phyloP scores from a whole-genome alignment of 306 rosid species.

The Sesbania bispinosa region DNA sequence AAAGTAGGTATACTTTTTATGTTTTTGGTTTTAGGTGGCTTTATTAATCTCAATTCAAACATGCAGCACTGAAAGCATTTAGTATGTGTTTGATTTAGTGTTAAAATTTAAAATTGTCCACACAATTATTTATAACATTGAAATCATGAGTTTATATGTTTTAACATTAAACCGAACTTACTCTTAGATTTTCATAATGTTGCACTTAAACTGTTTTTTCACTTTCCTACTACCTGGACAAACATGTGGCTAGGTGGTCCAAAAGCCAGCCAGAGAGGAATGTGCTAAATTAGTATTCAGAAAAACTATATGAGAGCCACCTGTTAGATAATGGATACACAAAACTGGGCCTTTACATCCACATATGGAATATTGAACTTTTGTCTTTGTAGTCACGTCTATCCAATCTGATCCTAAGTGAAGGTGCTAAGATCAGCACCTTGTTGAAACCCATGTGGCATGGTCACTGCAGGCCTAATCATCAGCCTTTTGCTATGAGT shows the following conservation, averaged over 20 bases:
- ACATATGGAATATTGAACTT: slow-evolving; percentile 10
- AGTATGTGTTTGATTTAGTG: no score
- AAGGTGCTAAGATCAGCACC: slow-evolving; percentile 12
- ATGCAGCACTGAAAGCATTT: neutral
- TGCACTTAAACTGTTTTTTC: neutral
- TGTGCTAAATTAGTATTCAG: neutral
- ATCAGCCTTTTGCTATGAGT: slow-evolving; percentile 4
- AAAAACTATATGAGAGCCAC: neutral
- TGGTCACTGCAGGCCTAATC: slow-evolving; percentile 1
- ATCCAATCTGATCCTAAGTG: slow-evolving; percentile 29
- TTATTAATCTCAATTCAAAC: neutral
- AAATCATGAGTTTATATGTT: no score
- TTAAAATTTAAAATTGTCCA: no score
- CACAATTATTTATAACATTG: no score
- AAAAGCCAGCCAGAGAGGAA: slow-evolving; percentile 14
- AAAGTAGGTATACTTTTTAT: neutral
- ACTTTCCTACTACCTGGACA: slow-evolving; percentile 12
- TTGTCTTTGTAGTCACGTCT: slow-evolving; percentile 21
- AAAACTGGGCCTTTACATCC: slow-evolving; percentile 26
- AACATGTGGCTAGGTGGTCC: slow-evolving; percentile 15
- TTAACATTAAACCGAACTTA: no score
- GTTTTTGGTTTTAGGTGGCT: neutral
- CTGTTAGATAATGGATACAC: slow-evolving; percentile 12
- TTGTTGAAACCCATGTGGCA: slow-evolving; percentile 22
- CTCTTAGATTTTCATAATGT: slow-evolving; percentile 12